phyloP scores from a whole-genome alignment of 768 basidiomycete genomes.

The Candolleomyces aberdarensis region DNA sequence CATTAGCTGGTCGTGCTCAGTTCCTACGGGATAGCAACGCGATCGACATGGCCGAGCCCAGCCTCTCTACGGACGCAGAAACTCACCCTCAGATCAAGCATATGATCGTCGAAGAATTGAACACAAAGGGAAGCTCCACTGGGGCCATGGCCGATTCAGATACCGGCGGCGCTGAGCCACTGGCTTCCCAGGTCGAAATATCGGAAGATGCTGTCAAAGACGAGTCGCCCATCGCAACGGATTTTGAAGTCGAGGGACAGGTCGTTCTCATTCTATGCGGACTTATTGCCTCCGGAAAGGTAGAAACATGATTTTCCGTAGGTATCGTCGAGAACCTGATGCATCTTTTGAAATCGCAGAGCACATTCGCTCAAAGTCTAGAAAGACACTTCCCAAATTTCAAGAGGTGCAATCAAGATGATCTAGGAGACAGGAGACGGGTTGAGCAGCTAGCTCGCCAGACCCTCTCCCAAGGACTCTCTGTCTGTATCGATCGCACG shows the following conservation, averaged over 20 bases:
- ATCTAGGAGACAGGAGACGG: slow-evolving; percentile 62
- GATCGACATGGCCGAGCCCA: too few species aligned
- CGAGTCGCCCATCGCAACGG: background rate
- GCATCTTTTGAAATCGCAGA: slow-evolving; percentile 25
- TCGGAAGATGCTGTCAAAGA: background rate
- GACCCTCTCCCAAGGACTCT: slow-evolving; percentile 53
- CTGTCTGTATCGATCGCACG: slow-evolving; percentile 78
- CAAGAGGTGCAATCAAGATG: slow-evolving; percentile 76
- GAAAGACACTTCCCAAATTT: slow-evolving; percentile 58
- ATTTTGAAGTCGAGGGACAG: slow-evolving; percentile 31
- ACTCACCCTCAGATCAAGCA: too few species aligned
- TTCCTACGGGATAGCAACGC: too few species aligned
- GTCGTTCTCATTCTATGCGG: slow-evolving; percentile 72
- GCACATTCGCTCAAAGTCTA: slow-evolving; percentile 73
- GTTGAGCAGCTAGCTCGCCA: slow-evolving; percentile 60
- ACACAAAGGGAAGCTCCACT: too few species aligned
- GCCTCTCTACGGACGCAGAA: too few species aligned
- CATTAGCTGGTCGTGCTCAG: too few species aligned
- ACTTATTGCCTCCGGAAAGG: slow-evolving; percentile 74
- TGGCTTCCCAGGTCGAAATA: background rate
- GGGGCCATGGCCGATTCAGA: too few species aligned
- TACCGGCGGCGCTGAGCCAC: too few species aligned
- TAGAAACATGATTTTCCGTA: slow-evolving; percentile 21
- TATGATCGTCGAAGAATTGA: too few species aligned
- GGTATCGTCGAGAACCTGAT: slow-evolving; percentile 8